Conservation (phyloP, 257 asterid species). For the Nicotiana otophora region DNA sequence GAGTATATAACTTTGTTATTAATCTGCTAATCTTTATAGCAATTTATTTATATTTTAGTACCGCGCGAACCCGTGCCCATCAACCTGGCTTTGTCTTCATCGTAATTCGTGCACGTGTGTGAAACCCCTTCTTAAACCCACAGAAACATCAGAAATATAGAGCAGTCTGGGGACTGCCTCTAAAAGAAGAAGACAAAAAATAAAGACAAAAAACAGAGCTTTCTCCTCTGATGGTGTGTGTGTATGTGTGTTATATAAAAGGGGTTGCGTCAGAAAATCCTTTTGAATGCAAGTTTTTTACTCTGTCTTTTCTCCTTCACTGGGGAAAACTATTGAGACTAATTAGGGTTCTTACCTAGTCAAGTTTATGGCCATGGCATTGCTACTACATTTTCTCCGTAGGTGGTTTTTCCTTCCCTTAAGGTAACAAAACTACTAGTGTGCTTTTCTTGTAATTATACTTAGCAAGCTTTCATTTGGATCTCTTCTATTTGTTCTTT, state of each 20-base stretch:
- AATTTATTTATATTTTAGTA: no score
- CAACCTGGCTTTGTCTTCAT: slow-evolving; percentile 1
- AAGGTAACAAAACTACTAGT: slow-evolving; percentile 18
- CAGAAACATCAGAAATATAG: background rate
- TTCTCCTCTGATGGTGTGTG: slow-evolving; percentile 4
- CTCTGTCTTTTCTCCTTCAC: slow-evolving; percentile 1
- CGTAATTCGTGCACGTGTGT: slow-evolving; percentile 26
- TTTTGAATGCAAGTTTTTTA: slow-evolving; percentile 20
- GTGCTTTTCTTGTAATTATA: background rate
- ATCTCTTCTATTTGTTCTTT: background rate
- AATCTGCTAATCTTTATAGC: no score
- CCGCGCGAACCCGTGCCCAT: no score
- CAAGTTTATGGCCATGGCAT: slow-evolving; percentile 21
- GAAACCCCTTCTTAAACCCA: slow-evolving; percentile 24
- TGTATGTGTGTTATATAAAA: slow-evolving; percentile 12
- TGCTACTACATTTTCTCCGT: slow-evolving; percentile 15
- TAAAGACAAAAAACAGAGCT: background rate
- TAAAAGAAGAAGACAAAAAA: background rate
- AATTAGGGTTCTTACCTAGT: slow-evolving; percentile 11
- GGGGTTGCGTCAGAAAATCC: slow-evolving; percentile 22
- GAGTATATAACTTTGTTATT: no score
- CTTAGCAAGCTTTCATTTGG: background rate
- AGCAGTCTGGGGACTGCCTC: no score
- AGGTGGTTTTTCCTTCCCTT: slow-evolving; percentile 21
- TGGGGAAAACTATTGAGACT: background rate